Evolutionary conservation across 2,329 filamentous ascomycete species (phyloP).

Genomic region (Emmonsiellopsis sp.): DNA sequence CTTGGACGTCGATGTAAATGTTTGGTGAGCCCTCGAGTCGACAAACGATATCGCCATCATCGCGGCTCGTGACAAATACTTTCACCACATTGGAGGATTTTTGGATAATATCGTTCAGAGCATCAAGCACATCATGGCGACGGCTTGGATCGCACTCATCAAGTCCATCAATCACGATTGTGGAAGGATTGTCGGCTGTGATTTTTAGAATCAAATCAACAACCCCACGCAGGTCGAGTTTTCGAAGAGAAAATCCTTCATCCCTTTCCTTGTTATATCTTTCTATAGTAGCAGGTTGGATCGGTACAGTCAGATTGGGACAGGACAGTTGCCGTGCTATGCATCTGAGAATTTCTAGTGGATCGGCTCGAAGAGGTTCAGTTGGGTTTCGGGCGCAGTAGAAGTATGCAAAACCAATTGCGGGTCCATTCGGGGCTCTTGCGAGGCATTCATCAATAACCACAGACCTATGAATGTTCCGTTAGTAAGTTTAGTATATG

Average conservation of each 20-base stretch:
- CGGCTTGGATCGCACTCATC: conserved; percentile 22
- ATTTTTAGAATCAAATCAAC: conserved; percentile 15
- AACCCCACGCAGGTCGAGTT: conserved; percentile 9
- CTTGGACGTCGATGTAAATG: conserved; percentile 15
- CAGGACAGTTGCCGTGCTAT: conserved; percentile 16
- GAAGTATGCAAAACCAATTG: conserved; percentile 11
- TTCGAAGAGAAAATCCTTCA: conserved; percentile 8
- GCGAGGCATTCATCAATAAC: too few relatives aligned
- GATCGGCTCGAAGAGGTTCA: conserved; percentile 16
- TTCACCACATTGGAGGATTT: conserved; percentile 21
- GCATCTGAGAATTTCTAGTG: conserved; percentile 13
- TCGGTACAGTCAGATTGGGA: conserved; percentile 3
- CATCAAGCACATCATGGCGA: conserved; percentile 16
- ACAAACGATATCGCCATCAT: conserved; percentile 17
- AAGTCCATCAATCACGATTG: conserved; percentile 26
- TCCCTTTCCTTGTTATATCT: conserved; percentile 8
- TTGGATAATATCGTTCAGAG: conserved; percentile 18
- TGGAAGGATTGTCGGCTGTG: conserved; percentile 13
- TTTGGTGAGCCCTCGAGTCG: conserved; percentile 17
- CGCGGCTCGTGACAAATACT: conserved; percentile 26
- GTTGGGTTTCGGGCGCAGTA: conserved; percentile 18
- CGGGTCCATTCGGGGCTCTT: too few relatives aligned
- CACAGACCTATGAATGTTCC: too few relatives aligned
- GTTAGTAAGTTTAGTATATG: too few relatives aligned
- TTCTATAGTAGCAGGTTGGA: conserved; percentile 5